Base-by-base conservation (phyloP, 2,329 filamentous ascomycete species). In the Zymoseptoria brevis region DNA sequence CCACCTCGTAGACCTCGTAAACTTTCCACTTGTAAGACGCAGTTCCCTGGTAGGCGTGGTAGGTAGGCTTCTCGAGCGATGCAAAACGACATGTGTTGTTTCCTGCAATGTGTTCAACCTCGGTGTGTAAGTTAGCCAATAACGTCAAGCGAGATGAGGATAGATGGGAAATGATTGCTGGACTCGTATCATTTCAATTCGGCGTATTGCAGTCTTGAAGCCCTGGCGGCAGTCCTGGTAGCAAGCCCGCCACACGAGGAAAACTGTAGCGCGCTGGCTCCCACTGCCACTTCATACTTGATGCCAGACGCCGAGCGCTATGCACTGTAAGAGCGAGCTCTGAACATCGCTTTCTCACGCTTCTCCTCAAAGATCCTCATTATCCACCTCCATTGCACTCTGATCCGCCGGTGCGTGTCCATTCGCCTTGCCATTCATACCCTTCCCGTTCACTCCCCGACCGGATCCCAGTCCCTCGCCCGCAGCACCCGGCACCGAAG, bases 401-500 rank as follows among this genome's bases (percentile, higher is more conserved):
- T 45, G 35, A 16, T 45, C 35, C 13, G 35, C 35, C 1, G 4
- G 16, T 4, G 16, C 35, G 4, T 53, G 50, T 24, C 53, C 62
- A 30, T 56, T 58, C 26, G 59, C 48, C 48, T 58, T 52, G 16
- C 61, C 61, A 29, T 63, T 63, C n/a, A 55, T 52, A 11, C 49
- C 57, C 41, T 62, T 65, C 22, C 59, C 62, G 21, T 61, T 64
- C 50, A 58, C 8, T 19, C 49, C 50, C 50, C 60, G 56, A 50
- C 55, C 59, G 48, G 53, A 60, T 16, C 59, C 63, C 19, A 64
- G 24, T 24, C 78, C 71, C 68, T 75, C 58, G 75, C 75, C 72
- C 60, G 88, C 81, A 76, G 87, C 87, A 74, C 84, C 87, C 19
- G 93, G 90, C 76, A 96, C 89, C 4, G 91, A 94, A 3, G 94